phyloP scores from a whole-genome alignment of 192 early-diverging fungal species.

The Dispira parvispora region DNA sequence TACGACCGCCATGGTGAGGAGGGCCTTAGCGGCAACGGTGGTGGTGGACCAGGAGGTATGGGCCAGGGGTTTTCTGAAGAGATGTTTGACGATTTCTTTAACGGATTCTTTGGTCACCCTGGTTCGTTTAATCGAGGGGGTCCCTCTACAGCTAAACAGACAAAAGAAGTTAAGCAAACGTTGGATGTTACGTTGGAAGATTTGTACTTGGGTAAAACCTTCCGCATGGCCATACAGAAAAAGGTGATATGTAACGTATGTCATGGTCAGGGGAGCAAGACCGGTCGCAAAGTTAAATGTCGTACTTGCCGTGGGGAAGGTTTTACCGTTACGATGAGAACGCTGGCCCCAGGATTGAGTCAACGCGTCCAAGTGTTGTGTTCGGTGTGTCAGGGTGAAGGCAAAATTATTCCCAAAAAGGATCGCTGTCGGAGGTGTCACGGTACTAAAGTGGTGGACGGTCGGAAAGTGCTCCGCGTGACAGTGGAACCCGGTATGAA shows the following conservation, averaged over 20 bases:
- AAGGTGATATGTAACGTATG: conserved; percentile 71
- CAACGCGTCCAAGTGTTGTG: conserved; percentile 37
- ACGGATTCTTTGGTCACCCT: conserved; percentile 20
- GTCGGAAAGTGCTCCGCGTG: conserved; percentile 84
- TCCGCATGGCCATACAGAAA: conserved; percentile 78
- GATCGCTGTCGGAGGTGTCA: conserved; percentile 88
- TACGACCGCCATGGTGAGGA: conserved; percentile 75
- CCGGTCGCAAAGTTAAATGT: conserved; percentile 1
- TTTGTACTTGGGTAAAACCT: conserved; percentile 73
- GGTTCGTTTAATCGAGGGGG: conserved; percentile 40
- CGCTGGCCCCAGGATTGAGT: conserved; percentile 9
- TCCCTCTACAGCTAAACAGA: conserved; percentile 43
- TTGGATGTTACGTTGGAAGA: conserved; percentile 79
- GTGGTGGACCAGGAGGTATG: conserved; percentile 41
- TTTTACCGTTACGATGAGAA: background rate
- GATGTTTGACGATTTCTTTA: conserved; percentile 81
- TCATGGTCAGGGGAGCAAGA: conserved; percentile 58
- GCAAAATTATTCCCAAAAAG: conserved; percentile 71
- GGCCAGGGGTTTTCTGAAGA: conserved; percentile 41
- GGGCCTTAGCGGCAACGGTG: conserved; percentile 47
- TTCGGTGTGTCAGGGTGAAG: conserved; percentile 46
- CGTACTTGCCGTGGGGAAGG: background rate
- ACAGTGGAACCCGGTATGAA: conserved; percentile 88
- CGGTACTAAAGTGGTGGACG: conserved; percentile 63
- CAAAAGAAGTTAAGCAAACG: conserved; percentile 62